Conservation (phyloP, 2,329 filamentous ascomycete species). For the Botryosphaeria dothidea region DNA sequence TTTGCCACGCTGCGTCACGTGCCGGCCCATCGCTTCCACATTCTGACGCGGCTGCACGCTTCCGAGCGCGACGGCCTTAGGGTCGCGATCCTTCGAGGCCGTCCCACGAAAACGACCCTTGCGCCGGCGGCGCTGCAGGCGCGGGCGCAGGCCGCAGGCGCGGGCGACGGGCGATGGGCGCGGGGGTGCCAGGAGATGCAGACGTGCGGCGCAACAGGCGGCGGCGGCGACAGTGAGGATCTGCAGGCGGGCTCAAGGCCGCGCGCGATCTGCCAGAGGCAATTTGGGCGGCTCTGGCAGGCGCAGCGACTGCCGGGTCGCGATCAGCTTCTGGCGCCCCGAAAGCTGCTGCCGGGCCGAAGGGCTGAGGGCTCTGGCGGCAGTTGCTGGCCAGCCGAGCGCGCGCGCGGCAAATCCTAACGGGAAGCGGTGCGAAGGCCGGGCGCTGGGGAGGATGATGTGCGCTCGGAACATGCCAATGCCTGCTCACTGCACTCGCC, state of each 20-base stretch:
- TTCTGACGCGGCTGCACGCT: background rate
- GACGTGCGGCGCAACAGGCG: background rate
- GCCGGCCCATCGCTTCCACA: background rate
- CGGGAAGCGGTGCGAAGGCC: constrained; percentile 13
- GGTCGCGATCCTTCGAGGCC: background rate
- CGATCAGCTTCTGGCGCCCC: background rate
- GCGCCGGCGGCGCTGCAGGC: background rate
- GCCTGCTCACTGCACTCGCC: background rate
- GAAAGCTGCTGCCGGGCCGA: constrained; percentile 14
- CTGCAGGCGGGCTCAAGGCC: constrained; percentile 11
- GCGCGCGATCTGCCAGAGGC: constrained; percentile 1
- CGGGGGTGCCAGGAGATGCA: background rate
- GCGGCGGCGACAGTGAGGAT: background rate
- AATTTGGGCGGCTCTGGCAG: constrained; percentile 5
- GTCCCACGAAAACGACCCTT: background rate
- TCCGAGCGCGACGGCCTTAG: background rate
- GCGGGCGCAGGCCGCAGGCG: too few relatives aligned
- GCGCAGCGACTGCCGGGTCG: background rate
- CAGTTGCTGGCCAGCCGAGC: background rate
- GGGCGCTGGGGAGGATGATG: constrained; percentile 8
- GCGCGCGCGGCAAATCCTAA: constrained; percentile 9
- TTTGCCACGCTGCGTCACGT: background rate
- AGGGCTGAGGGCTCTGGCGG: background rate
- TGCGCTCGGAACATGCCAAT: constrained; percentile 10
- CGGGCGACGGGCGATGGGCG: background rate